phyloP scores from a whole-genome alignment of 805 yeast species.

The Yarrowia sp. region DNA sequence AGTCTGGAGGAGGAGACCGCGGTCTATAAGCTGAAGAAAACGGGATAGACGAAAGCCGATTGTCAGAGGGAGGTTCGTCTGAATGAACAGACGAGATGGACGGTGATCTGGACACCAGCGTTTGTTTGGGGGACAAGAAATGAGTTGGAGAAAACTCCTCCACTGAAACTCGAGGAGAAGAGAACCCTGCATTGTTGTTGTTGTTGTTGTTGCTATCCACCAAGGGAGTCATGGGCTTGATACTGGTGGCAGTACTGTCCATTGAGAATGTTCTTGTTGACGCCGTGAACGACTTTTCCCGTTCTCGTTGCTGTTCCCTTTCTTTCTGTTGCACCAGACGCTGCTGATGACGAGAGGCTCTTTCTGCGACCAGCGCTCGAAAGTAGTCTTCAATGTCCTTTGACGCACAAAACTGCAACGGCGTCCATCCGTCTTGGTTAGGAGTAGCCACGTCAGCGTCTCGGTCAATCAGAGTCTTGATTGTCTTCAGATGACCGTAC shows the following conservation, averaged over 20 bases:
- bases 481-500: conserved; percentile 65
- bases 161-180: neutral
- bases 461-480: conserved; percentile 59
- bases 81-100: conserved; percentile 17
- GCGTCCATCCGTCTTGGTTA: conserved; percentile 70
- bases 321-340: conserved; percentile 18
- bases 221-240: conserved; percentile 20
- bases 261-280: conserved; percentile 9
- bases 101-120: conserved; percentile 10
- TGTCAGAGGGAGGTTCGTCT: neutral
- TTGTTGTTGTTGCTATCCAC: neutral
- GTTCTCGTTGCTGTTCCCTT: neutral
- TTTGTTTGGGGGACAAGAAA: conserved; percentile 2
- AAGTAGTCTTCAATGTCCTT: conserved; percentile 56
- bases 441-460: conserved; percentile 57
- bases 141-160: conserved; percentile 5
- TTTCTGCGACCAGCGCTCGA: conserved; percentile 38
- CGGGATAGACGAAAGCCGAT: conserved; percentile 3
- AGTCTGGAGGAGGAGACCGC: conserved; percentile 26
- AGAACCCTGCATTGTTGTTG: neutral
- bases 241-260: conserved; percentile 11
- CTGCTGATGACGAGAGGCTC: conserved; percentile 32
- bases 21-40: conserved; percentile 27
- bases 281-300: conserved; percentile 8
- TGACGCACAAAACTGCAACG: conserved; percentile 65